Conservation (phyloP, 2,329 filamentous ascomycete genomes). For the Penicillium sp. region DNA sequence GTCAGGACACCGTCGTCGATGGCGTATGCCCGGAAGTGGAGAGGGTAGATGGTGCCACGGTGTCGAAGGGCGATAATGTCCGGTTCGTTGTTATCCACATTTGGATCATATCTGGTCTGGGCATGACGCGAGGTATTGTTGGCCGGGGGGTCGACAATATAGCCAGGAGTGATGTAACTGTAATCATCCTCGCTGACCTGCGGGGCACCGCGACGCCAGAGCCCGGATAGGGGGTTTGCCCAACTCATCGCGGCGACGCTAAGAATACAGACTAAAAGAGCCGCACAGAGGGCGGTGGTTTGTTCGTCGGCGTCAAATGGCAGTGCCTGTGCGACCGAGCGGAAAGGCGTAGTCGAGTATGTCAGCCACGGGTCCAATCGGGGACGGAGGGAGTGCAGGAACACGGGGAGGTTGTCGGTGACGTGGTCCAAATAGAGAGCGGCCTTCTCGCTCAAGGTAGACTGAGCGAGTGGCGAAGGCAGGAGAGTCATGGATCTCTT, state of each 20-base stretch:
- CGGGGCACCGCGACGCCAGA: conserved; percentile 36
- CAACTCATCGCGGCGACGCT: conserved; percentile 37
- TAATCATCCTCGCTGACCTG: conserved; percentile 41
- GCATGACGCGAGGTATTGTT: conserved; percentile 12
- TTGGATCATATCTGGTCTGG: conserved; percentile 10
- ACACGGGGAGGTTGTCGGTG: conserved; percentile 31
- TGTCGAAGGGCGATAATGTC: conserved; percentile 48
- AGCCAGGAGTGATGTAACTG: conserved; percentile 40
- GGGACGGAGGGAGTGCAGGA: conserved; percentile 34
- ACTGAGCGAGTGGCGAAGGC: conserved; percentile 38
- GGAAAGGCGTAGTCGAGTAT: conserved; percentile 25
- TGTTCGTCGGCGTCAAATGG: conserved; percentile 23
- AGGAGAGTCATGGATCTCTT: conserved; percentile 41
- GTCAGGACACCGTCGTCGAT: conserved; percentile 48
- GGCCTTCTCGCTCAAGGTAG: conserved; percentile 43
- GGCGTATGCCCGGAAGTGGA: conserved; percentile 49
- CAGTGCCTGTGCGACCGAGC: conserved; percentile 24
- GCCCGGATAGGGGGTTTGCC: conserved; percentile 32
- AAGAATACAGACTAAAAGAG: conserved; percentile 30
- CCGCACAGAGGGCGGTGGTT: conserved; percentile 24
- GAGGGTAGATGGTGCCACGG: conserved; percentile 42
- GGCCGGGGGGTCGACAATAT: conserved; percentile 30
- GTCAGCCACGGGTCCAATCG: conserved; percentile 28
- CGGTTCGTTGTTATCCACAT: conserved; percentile 36
- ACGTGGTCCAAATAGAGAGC: conserved; percentile 40